Evolutionary conservation across 2,329 filamentous ascomycete species (phyloP), one percentile per base, ranked within the genome.

Genomic region (Aureobasidium sp.): DNA sequence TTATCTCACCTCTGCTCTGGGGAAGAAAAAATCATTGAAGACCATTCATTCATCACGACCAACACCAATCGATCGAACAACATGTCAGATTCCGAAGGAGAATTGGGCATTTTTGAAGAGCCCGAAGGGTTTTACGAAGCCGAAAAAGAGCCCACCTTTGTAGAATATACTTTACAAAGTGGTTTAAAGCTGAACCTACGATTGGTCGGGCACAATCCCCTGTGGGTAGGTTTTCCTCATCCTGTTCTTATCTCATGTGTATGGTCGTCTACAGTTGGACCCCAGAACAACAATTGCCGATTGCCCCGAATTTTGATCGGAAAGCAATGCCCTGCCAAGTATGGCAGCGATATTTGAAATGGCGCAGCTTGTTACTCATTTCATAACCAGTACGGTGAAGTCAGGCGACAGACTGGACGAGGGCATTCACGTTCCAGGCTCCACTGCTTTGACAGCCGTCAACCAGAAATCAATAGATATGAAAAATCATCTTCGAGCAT

Each of bases 131-230:
- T 84, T 78, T 94, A 90, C 72, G 84, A 88, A 51, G 86, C 90
- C 0, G 87, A 91, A 51, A 89, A 89, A 52, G 83, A 87, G 52
- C 86, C 90, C 8, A 93, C 88, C 2, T 85, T 84, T 65, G 85
- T 89, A 65, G 82, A 84, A 47, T 88, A 95, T 78, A 84, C 81
- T 26, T 83, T 93, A 72, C 77, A 84, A 62, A 84, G 83, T 39
- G 89, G 89, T 64, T 74, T 84, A 66, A 78, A 79, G 32, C 77
- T 95, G 66, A 84, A 79, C 56, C 82, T 96, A 66, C 85, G 89
- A 69, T 84, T 97, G 13, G 90, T 96, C 48, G 92, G 92, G 64
- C 87, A 90, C 74, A 93, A 89, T 78, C 90, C 92, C 27, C 83
- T 95, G 15, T 96, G 95, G 84, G 84, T 87, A 72, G 59, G 83